Evolutionary conservation across 805 yeast genomes (phyloP).

Genomic region (Lachancea mirantina): DNA sequence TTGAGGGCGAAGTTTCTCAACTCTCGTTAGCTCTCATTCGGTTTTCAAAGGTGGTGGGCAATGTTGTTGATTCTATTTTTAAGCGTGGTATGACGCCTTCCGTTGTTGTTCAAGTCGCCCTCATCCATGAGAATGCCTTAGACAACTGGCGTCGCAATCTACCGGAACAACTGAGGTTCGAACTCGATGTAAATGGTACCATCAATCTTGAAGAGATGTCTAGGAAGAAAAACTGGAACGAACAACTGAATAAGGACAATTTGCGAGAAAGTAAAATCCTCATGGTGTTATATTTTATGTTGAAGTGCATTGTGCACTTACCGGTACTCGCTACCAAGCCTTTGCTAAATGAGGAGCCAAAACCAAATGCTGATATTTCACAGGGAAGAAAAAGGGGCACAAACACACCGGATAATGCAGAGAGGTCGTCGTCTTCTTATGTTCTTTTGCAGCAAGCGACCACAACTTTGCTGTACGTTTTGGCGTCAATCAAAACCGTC

Average conservation of each 20-base stretch:
- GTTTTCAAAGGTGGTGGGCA: conserved; percentile 65
- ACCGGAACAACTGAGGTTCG: conserved; percentile 54
- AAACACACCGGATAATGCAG: conserved; percentile 8
- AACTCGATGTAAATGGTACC: conserved; percentile 51
- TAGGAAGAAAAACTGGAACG: conserved; percentile 8
- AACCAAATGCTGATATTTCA: conserved; percentile 1
- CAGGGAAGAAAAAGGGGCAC: no score
- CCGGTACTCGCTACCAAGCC: conserved; percentile 49
- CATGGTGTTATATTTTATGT: conserved; percentile 52
- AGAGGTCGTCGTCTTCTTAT: conserved; percentile 46
- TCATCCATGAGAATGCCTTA: conserved; percentile 54
- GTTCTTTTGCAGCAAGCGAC: conserved; percentile 65
- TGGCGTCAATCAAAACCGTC: conserved; percentile 37
- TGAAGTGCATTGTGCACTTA: conserved; percentile 55
- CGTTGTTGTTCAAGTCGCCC: conserved; percentile 20
- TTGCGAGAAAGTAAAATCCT: conserved; percentile 46
- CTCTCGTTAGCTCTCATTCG: conserved; percentile 59
- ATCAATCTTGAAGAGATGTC: conserved; percentile 22
- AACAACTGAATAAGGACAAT: conserved; percentile 17
- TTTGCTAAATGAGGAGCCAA: conserved; percentile 16
- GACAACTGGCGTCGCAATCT: conserved; percentile 75
- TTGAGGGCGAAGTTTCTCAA: conserved; percentile 64
- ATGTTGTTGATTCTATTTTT: conserved; percentile 63
- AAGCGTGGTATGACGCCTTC: conserved; percentile 41
- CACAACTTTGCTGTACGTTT: conserved; percentile 48